Base-by-base conservation (phyloP, 768 basidiomycete genomes). In the Mycena epipterygia region DNA sequence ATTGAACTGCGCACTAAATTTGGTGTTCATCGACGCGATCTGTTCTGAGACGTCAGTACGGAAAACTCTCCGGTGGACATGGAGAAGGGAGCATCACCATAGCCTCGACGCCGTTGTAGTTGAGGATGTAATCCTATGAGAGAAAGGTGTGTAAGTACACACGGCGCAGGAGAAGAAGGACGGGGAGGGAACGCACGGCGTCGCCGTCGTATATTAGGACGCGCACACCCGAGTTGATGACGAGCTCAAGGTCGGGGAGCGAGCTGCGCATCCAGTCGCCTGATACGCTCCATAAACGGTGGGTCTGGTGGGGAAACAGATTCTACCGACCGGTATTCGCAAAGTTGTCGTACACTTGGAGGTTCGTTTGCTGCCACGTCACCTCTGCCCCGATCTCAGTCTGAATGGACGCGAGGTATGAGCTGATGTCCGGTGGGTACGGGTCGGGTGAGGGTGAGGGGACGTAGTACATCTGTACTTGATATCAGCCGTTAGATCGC, bases 201-300 rank as follows among this genome's bases (percentile, higher is more conserved):
- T 86, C 84, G 32, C 84, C 84, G 62, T 81, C 82, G 68, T 81
- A 85, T 51, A 86, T 74, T 48, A 82, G 65, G n/a, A 81, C 83
- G 23, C 83, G 57, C 55, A 85, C 84, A 41, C 84, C 84, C 17
- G 84, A 75, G 57, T 85, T 76, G 75, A 86, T 84, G 19, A 85
- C 83, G 13, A 64, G 77, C 75, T 85, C 83, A 29, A 86, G 73
- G 53, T 72, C 41, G 11, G 73, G 71, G 19, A 71, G 64, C 2
- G 83, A 83, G 66, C 82, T 85, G 48, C 82, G 79, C 88, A 90
- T 90, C 89, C 89, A 90, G 72, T 91, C 90, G 23, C 85, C 85
- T 84, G 44, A n/a, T n/a, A n/a, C n/a, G n/a, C n/a, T n/a, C n/a
- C n/a, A n/a, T 21, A n/a, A 13, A 48, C 16, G 52, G n/a, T n/a